Conservation (phyloP, 2,329 filamentous ascomycete species). For the Penicillium sp. region DNA sequence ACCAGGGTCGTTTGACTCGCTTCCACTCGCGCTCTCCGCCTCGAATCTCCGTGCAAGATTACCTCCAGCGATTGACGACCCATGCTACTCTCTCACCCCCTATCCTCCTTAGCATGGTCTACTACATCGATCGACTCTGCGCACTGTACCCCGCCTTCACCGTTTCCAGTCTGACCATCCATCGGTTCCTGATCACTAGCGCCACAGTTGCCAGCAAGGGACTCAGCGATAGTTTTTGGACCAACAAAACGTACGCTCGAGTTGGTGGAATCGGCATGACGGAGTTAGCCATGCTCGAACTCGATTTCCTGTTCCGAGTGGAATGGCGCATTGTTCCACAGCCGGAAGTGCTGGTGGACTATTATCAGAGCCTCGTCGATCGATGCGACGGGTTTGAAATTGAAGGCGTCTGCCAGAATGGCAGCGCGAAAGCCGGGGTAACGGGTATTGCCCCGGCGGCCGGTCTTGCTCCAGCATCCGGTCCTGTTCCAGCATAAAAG, state of each 20-base stretch:
- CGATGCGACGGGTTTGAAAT: constrained; percentile 60
- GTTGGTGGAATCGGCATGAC: constrained; percentile 89
- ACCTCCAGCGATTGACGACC: constrained; percentile 85
- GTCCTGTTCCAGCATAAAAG: background rate
- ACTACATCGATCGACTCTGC: constrained; percentile 95
- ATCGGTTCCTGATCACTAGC: constrained; percentile 93
- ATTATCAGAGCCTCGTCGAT: constrained; percentile 83
- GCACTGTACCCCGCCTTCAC: constrained; percentile 91
- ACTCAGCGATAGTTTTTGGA: constrained; percentile 96
- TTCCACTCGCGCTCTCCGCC: constrained; percentile 91
- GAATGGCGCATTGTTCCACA: constrained; percentile 98
- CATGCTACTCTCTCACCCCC: constrained; percentile 92
- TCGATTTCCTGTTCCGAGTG: constrained; percentile 88
- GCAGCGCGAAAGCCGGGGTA: constrained; percentile 8
- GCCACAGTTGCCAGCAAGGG: constrained; percentile 96
- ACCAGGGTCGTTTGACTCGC: constrained; percentile 80
- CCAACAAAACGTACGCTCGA: constrained; percentile 91
- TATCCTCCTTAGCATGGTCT: constrained; percentile 96
- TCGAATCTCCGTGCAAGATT: constrained; percentile 91
- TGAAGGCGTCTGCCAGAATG: constrained; percentile 30
- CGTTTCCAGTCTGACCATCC: constrained; percentile 92
- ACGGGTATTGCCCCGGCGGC: constrained; percentile 16
- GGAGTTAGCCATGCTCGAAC: constrained; percentile 84
- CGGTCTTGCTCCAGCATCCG: background rate
- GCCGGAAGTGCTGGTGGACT: constrained; percentile 87